Evolutionary conservation across 208 protist species (phyloP), one percentile per base, ranked within the genome.

Genomic region (Trypanosomatidae sp.): DNA sequence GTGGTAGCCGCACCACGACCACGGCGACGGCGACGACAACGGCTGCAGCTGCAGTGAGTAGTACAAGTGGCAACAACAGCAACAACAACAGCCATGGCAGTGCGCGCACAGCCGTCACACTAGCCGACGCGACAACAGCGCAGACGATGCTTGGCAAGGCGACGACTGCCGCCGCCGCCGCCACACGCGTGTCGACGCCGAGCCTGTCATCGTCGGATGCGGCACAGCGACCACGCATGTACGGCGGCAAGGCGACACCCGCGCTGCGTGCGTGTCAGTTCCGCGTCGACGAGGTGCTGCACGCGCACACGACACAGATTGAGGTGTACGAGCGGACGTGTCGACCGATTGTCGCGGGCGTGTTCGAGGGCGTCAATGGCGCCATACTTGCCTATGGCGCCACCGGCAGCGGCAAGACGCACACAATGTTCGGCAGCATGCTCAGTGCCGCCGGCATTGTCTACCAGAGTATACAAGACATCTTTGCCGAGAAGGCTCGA

Each of bases 371-470:
- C 38, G 71, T 88, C 53, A 92, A 91, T 52, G 83, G 79, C 11
- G 71, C 80, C 7, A 77, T 95, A 16, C 59, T 92, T 8, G 82
- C 80, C 3, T 95, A 95, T 63, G 87, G 87, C 10, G 73, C 82
- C 11, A 95, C 87, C 5, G 79, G 77, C 16, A 72, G 75, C 8
- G 87, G 87, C 24, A 95, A 95, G 48, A 95, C 87, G 30, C 73
- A 89, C 66, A 92, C 75, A 21, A 95, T 95, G 87, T 85, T 94
- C 57, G 85, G 85, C 53, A 64, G 33, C 58, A 63, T 35, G n/a
- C 67, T 81, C 55, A 82, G 73, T 39, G 64, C 61, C 6, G 77
- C 70, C 10, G 85, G 85, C 15, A 71, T 94, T 3, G 66, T 94
- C 20, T 85, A 84, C 19, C 78, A 86, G 44, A 70, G 75, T 0